Percentiles rank a stretch among this genome's conserved stretches.
Evolutionary conservation across 202 grass and related monocot genomes (phyloP).

Genomic region (Musa balbisiana): DNA sequence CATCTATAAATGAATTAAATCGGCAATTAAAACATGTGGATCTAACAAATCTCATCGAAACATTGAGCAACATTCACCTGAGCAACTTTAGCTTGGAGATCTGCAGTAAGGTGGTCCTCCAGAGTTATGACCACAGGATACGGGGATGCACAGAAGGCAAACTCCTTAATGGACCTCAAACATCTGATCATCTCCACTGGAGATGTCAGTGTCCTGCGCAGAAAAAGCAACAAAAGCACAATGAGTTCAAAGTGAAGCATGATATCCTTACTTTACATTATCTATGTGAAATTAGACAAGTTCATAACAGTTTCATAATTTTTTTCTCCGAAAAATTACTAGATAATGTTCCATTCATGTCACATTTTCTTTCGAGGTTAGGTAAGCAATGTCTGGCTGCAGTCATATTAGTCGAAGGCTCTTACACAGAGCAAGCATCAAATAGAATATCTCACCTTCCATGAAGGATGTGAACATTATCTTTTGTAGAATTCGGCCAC

Average conservation of each 20-base stretch:
- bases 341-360: not conserved
- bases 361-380: not conserved
- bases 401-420: not conserved
- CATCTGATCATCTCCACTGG: conserved; percentile 2
- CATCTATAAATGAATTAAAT: not conserved
- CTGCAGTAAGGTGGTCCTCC: not conserved
- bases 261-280: too few relatives aligned
- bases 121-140: conserved; percentile 13
- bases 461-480: not conserved
- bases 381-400: not conserved
- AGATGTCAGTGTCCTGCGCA: conserved; percentile 1
- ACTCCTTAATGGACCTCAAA: not conserved
- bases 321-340: too few relatives aligned
- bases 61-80: not conserved
- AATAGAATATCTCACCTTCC: not conserved
- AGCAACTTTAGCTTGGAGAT: conserved; percentile 8
- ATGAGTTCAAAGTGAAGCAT: too few relatives aligned
- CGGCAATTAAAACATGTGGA: not conserved
- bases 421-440: too few relatives aligned
- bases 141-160: conserved; percentile 1
- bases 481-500: conserved; percentile 9
- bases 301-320: too few relatives aligned
- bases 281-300: too few relatives aligned
- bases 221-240: too few relatives aligned
- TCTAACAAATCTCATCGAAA: not conserved